Evolutionary conservation across 1,284 basidiomycete species (phyloP).

Genomic region (Microbotryum violaceum): DNA sequence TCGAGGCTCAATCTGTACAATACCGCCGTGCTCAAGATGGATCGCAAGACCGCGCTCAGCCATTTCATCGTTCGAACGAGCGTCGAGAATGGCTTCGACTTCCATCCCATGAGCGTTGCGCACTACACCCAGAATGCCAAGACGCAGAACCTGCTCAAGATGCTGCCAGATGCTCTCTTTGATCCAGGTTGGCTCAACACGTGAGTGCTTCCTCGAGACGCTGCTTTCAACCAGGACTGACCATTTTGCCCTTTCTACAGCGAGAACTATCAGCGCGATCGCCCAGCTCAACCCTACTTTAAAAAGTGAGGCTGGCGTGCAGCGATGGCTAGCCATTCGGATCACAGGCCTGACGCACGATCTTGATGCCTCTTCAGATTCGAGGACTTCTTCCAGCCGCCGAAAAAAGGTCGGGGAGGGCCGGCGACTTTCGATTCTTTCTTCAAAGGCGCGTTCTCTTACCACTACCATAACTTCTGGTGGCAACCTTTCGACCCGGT

Average conservation of each 20-base stretch:
- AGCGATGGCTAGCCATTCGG: neutral
- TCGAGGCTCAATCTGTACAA: constrained; percentile 70
- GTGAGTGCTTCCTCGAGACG: neutral
- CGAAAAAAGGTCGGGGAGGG: constrained; percentile 56
- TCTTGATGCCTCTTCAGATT: constrained; percentile 5
- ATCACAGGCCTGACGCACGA: neutral
- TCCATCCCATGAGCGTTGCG: constrained; percentile 75
- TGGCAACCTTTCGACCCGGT: constrained; percentile 83
- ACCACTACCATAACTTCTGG: constrained; percentile 80
- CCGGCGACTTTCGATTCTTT: constrained; percentile 72
- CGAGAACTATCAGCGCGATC: constrained; percentile 66
- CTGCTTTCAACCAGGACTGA: neutral
- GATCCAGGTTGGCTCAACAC: constrained; percentile 78
- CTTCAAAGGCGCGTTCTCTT: constrained; percentile 71
- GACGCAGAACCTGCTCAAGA: constrained; percentile 59
- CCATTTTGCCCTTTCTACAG: neutral
- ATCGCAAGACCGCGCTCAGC: constrained; percentile 64
- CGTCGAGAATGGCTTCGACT: constrained; percentile 57
- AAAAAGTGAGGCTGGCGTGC: constrained; percentile 39
- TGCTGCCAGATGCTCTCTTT: constrained; percentile 72
- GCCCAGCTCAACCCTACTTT: constrained; percentile 74
- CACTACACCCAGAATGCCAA: constrained; percentile 68
- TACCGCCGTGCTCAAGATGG: constrained; percentile 72
- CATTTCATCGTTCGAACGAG: too few relatives aligned
- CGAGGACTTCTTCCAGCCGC: constrained; percentile 65